Base-by-base conservation (phyloP, 495 filamentous ascomycete species). In the Talaromyces adpressus region DNA sequence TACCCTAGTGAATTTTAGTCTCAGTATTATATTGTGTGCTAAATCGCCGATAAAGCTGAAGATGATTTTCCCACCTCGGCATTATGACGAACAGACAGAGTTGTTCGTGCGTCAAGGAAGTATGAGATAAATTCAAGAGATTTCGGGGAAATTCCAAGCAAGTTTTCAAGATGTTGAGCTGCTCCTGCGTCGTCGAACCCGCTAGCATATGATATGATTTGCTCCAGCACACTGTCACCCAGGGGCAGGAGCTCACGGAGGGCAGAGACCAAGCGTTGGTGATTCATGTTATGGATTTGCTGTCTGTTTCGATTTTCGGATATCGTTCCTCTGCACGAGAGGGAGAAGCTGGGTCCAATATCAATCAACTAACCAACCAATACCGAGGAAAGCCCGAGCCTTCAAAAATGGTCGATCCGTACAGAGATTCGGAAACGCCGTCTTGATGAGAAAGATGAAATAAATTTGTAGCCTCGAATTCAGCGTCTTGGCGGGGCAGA, bases 41-140 rank as follows among this genome's bases (percentile, higher is more conserved):
- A 20, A 18, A 18, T 49, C 5, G n/a, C 22, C 6, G 5, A 18
- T 49, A 49, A 49, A 20, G 11, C 7, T 49, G 45, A 49, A 14
- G 11, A 41, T 41, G 36, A 16, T 9, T 4, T 14, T 16, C 36
- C 36, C 2, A 16, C 36, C 1, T 41, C 36, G 14, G n/a, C 14
- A 53, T 53, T 12, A 5, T 53, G 23, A 53, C 12, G 18, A 53
- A 53, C 18, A 53, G 49, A 53, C n/a, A 53, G 18, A 53, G 49
- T 53, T 53, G n/a, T 53, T 56, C 23, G 27, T 29, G 7, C 23
- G 4, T 29, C 27, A 34, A 20, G 45, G 25, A 62, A 49, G 29
- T 11, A 62, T 16, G 47, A 23, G 45, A 62, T 62, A 53, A 62
- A 36, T 8, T 22, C 25, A 12, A 62, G 60, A 27, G 60, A 52